Evolutionary conservation across 805 yeast species (phyloP).

Genomic region (Starmerella riodocensis): DNA sequence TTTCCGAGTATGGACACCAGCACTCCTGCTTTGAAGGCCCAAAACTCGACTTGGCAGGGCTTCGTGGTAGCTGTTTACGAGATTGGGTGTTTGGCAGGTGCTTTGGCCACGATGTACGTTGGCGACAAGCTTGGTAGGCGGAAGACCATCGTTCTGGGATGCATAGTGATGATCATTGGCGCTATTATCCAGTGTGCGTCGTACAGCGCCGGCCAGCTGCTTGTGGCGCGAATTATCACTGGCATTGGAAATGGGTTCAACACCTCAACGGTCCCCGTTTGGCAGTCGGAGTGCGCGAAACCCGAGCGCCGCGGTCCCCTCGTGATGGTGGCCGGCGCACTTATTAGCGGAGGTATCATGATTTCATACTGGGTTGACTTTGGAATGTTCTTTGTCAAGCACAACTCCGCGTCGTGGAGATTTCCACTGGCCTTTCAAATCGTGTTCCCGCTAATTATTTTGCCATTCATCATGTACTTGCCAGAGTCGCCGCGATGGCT

Average conservation of each 20-base stretch:
- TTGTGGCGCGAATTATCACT: slow-evolving; percentile 51
- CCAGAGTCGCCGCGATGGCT: slow-evolving; percentile 84
- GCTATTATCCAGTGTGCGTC: slow-evolving; percentile 44
- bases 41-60: slow-evolving; percentile 22
- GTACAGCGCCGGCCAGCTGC: slow-evolving; percentile 48
- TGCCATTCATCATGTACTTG: slow-evolving; percentile 32
- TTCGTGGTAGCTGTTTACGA: slow-evolving; percentile 36
- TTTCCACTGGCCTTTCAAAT: slow-evolving; percentile 51
- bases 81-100: slow-evolving; percentile 56
- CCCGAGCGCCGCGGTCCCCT: slow-evolving; percentile 48
- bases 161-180: slow-evolving; percentile 42
- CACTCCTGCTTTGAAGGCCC: slow-evolving; percentile 3
- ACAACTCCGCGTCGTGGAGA: slow-evolving; percentile 50
- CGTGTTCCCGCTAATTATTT: slow-evolving; percentile 21
- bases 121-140: slow-evolving; percentile 52
- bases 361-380: slow-evolving; percentile 60
- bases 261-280: slow-evolving; percentile 64
- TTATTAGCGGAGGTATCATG: slow-evolving; percentile 53
- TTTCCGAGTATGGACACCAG: slow-evolving; percentile 16
- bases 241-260: slow-evolving; percentile 61
- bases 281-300: slow-evolving; percentile 58
- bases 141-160: slow-evolving; percentile 36
- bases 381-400: slow-evolving; percentile 47
- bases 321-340: slow-evolving; percentile 51
- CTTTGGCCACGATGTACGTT: slow-evolving; percentile 41